Base-by-base conservation (phyloP, 2,329 filamentous ascomycete genomes). In the Ophiostoma tasmaniense region DNA sequence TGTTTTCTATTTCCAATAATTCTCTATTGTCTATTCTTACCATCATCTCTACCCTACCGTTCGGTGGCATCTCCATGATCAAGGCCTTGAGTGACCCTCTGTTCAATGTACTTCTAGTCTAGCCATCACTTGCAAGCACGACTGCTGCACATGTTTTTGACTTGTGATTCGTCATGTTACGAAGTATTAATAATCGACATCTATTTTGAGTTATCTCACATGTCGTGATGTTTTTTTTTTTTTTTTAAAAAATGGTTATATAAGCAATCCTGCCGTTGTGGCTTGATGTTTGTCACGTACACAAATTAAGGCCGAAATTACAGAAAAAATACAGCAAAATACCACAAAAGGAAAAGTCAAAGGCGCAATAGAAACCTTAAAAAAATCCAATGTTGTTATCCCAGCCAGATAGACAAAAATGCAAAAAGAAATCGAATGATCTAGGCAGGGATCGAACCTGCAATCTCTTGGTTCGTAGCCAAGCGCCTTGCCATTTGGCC, bases 391-490 rank as follows among this genome's bases (percentile, higher is more conserved):
- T 8, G 1, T 33, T 33, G 33, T 8, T 33, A 8, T 33, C 1
- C 33, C 8, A 8, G 33, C 33, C 3, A 33, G 10, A 42, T 1
- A 42, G 3, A 13, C 45, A 55, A 55, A 52, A 55, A 59, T 14
- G 6, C 52, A 61, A 61, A 61, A 61, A 61, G 2, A 33, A 55
- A 61, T 61, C 25, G 50, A 67, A 33, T 65, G 74, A 73, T 73
- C 72, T 70, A 73, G 72, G 75, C 76, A 77, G 76, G 76, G 75
- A 74, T 77, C 75, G 76, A 77, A 77, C 76, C 76, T 76, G 75
- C 75, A 76, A 76, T 76, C 75, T 76, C 75, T 75, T 77, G 76
- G 76, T 77, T 77, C 76, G 76, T 77, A 77, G 75, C 76, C 76
- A 77, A 75, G 75, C 75, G 76, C 76, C 75, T 77, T 77, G 76